Conservation (phyloP, 192 early-diverging fungal species). For the Coemansia sp. region DNA sequence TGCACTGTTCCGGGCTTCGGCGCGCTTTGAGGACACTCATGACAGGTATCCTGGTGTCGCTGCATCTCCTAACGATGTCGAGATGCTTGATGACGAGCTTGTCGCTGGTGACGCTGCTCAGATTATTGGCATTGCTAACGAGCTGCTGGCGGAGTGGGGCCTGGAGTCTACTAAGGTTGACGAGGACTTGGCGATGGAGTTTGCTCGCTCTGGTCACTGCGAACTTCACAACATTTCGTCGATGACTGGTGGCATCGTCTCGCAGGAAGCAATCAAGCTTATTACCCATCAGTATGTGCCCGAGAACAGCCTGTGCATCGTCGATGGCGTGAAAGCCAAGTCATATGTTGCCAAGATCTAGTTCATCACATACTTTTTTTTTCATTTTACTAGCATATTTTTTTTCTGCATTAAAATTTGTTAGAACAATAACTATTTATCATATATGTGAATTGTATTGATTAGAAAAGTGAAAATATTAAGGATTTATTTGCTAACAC, state of each 20-base stretch:
- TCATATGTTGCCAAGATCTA: conserved; percentile 25
- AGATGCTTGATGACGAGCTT: conserved; percentile 15
- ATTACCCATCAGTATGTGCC: conserved; percentile 96
- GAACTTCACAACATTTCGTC: conserved; percentile 87
- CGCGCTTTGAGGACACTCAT: conserved; percentile 21
- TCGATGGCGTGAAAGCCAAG: conserved; percentile 70
- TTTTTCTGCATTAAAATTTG: background rate
- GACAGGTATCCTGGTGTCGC: conserved; percentile 29
- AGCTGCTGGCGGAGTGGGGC: conserved; percentile 25
- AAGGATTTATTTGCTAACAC: conserved; percentile 1
- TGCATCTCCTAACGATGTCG: conserved; percentile 6
- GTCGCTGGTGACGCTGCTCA: conserved; percentile 17
- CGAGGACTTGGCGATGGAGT: conserved; percentile 30
- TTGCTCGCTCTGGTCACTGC: conserved; percentile 66
- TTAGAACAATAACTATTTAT: background rate
- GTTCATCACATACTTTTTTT: background rate
- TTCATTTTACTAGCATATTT: conserved; percentile 4
- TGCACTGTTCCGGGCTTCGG: conserved; percentile 35
- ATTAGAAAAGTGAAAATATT: background rate
- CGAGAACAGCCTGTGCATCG: conserved; percentile 82
- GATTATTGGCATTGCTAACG: conserved; percentile 15
- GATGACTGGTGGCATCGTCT: conserved; percentile 84
- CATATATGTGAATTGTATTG: background rate
- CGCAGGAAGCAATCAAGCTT: conserved; percentile 96
- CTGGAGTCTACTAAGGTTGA: background rate